phyloP scores from a whole-genome alignment of 2,329 filamentous ascomycete genomes.

The Stagonosporopsis chrysanthemi region DNA sequence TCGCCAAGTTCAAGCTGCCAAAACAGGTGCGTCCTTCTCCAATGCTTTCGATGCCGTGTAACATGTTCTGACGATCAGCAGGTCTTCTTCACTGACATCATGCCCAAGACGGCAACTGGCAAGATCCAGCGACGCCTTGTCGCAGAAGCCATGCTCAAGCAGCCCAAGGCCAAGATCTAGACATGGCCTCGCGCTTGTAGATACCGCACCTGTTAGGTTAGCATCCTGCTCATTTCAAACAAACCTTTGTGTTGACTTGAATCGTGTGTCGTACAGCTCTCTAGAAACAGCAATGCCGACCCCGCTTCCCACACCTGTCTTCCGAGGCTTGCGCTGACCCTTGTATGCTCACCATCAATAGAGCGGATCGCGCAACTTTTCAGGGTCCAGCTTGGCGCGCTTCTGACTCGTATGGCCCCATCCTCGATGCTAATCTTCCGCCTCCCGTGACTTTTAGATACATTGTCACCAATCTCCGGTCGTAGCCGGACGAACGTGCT shows the following conservation, averaged over 20 bases:
- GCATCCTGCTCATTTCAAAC: slow-evolving; percentile 2
- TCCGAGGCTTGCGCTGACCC: slow-evolving; percentile 10
- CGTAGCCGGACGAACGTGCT: slow-evolving; percentile 15
- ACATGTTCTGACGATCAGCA: slow-evolving; percentile 44
- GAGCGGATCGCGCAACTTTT: slow-evolving; percentile 13
- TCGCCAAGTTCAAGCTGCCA: slow-evolving; percentile 85
- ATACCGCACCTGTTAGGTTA: slow-evolving; percentile 16
- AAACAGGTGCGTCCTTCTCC: slow-evolving; percentile 68
- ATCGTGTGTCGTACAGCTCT: slow-evolving; percentile 18
- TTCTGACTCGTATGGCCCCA: slow-evolving; percentile 18
- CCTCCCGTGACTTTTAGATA: slow-evolving; percentile 3
- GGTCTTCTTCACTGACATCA: slow-evolving; percentile 82
- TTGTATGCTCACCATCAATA: slow-evolving; percentile 12
- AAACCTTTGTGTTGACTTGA: slow-evolving; percentile 11
- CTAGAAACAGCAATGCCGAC: slow-evolving; percentile 15
- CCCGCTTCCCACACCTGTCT: slow-evolving; percentile 7
- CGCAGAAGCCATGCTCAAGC: slow-evolving; percentile 82
- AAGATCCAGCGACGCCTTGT: slow-evolving; percentile 88
- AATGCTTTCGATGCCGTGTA: slow-evolving; percentile 19
- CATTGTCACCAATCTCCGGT: slow-evolving; percentile 17
- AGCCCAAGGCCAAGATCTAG: slow-evolving; percentile 61
- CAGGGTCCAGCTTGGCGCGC: slow-evolving; percentile 21
- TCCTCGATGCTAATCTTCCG: slow-evolving; percentile 11
- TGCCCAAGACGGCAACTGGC: slow-evolving; percentile 92
- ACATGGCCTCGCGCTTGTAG: slow-evolving; percentile 12